Evolutionary conservation across 805 yeast species (phyloP).

Genomic region (Wickerhamomyces subpelliculosus): DNA sequence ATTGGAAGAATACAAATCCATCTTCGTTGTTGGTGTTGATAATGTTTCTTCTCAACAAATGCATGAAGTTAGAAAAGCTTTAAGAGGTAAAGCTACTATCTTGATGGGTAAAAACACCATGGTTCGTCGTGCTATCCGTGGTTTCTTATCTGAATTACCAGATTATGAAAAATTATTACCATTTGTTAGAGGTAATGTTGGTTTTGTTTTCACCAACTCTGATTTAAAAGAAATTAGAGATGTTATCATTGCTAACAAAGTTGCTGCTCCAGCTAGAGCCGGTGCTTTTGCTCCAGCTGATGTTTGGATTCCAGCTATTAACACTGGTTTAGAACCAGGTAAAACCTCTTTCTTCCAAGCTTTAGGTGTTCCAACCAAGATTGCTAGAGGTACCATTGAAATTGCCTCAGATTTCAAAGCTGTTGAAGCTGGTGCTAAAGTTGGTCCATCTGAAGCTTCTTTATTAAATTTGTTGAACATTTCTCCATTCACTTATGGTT

Average conservation of each 20-base stretch:
- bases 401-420: conserved; percentile 96
- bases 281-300: conserved; percentile 99
- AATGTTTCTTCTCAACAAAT: conserved; percentile 99
- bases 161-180: conserved; percentile 95
- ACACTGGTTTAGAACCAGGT: conserved; percentile 99
- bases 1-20: conserved; percentile 94
- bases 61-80: conserved; percentile 98
- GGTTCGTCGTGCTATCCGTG: conserved; percentile 99
- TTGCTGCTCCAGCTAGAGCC: conserved; percentile 99
- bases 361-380: conserved; percentile 99
- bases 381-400: conserved; percentile 99
- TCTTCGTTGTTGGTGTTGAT: conserved; percentile 99
- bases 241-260: conserved; percentile 80
- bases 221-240: conserved; percentile 93
- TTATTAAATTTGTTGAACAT: conserved; percentile 99
- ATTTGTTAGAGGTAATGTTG: conserved; percentile 95
- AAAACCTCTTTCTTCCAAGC: conserved; percentile 99
- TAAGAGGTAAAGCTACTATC: conserved; percentile 92
- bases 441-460: conserved; percentile 99
- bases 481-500: conserved; percentile 99
- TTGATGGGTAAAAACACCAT: conserved; percentile 99
- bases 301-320: conserved; percentile 97
- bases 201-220: conserved; percentile 98
- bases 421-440: conserved; percentile 77
- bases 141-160: conserved; percentile 88